Percentiles rank a stretch among this genome's conserved stretches.
phyloP scores from a whole-genome alignment of 2,329 filamentous ascomycete genomes.

The Colletotrichum spinosum region DNA sequence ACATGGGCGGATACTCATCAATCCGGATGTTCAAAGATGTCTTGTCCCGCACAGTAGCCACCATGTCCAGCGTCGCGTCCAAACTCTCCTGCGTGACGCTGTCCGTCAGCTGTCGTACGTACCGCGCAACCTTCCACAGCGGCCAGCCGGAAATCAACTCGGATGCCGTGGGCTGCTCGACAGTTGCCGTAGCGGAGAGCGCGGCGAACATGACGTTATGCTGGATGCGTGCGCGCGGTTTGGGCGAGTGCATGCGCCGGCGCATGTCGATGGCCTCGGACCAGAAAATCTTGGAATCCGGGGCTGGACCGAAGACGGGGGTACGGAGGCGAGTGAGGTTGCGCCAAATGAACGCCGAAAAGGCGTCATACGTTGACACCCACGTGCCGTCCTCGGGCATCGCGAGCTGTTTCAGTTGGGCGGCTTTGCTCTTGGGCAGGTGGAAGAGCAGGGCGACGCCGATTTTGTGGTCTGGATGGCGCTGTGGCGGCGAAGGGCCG shows the following conservation, averaged over 20 bases:
- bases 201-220: constrained; percentile 49
- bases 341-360: constrained; percentile 56
- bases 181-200: constrained; percentile 41
- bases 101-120: constrained; percentile 52
- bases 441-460: constrained; percentile 52
- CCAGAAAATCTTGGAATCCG: constrained; percentile 46
- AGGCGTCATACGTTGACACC: constrained; percentile 61
- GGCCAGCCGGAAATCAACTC: constrained; percentile 52
- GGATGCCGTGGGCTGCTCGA: constrained; percentile 44
- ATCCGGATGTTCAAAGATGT: constrained; percentile 46
- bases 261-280: constrained; percentile 54
- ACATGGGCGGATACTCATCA: constrained; percentile 51
- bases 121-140: constrained; percentile 49
- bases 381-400: constrained; percentile 49
- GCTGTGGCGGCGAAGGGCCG: constrained; percentile 43
- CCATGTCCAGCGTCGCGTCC: constrained; percentile 43
- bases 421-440: constrained; percentile 56
- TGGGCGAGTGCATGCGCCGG: constrained; percentile 42
- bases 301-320: constrained; percentile 47
- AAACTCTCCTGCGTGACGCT: constrained; percentile 49
- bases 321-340: constrained; percentile 49
- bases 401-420: constrained; percentile 51
- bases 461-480: constrained; percentile 45
- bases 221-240: constrained; percentile 47
- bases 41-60: constrained; percentile 52